Conservation (phyloP, 768 basidiomycete genomes). For the Mrakia blollopis region DNA sequence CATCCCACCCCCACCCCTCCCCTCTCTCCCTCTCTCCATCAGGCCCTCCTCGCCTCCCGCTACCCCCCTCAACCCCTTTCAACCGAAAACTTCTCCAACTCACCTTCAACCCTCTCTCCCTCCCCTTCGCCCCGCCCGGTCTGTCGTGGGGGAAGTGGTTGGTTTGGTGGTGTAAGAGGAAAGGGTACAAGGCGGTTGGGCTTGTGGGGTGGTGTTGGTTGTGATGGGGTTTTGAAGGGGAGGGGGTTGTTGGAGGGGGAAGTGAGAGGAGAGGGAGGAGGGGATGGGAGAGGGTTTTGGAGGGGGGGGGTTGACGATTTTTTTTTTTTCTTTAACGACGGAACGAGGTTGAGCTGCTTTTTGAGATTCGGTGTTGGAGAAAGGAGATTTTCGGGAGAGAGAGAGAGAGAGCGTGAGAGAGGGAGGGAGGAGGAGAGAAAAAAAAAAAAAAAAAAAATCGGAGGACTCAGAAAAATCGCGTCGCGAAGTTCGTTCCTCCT, state of each 20-base stretch:
- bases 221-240: not conserved
- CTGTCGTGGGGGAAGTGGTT: not conserved
- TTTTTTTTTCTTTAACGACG: no score
- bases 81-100: not conserved
- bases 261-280: not conserved
- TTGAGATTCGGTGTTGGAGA: no score
- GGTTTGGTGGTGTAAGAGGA: conserved; percentile 17
- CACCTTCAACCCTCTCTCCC: not conserved
- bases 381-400: no score
- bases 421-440: no score
- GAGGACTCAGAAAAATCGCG: no score
- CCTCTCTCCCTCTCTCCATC: not conserved
- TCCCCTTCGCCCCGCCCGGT: conserved; percentile 8
- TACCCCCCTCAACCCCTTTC: conserved; percentile 21
- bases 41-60: conserved; percentile 13
- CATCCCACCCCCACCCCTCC: no score
- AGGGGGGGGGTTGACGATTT: not conserved
- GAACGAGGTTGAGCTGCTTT: no score
- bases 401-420: no score
- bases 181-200: conserved; percentile 6
- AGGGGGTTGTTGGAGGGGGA: not conserved
- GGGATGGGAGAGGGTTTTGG: not conserved
- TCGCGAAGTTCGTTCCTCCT: no score
- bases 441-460: no score
- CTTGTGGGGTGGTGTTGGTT: not conserved